Evolutionary conservation across 2,329 filamentous ascomycete genomes (phyloP).

Genomic region (Corniculantispora saksenae): DNA sequence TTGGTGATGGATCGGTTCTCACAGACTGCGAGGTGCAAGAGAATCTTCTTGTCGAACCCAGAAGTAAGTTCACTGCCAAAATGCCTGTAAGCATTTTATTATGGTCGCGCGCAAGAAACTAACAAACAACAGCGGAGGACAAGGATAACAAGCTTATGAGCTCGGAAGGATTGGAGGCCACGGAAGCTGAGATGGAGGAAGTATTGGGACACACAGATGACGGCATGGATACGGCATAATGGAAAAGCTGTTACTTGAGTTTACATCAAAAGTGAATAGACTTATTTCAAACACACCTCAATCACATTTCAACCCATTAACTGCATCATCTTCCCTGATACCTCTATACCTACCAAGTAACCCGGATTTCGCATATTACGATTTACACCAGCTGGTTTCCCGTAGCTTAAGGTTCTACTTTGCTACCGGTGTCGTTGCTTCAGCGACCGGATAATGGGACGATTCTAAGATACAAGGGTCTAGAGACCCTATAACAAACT

Average conservation of each 20-base stretch:
- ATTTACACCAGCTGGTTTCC: no score
- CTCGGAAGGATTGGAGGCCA: slow-evolving; percentile 65
- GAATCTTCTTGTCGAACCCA: slow-evolving; percentile 81
- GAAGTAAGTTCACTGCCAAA: slow-evolving; percentile 51
- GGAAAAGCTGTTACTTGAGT: neutral
- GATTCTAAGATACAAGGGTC: neutral
- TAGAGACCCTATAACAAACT: neutral
- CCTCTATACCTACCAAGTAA: no score
- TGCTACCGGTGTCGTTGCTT: neutral
- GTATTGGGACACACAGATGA: slow-evolving; percentile 47
- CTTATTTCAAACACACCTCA: neutral
- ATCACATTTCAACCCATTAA: no score
- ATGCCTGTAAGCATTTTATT: slow-evolving; percentile 6
- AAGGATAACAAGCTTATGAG: slow-evolving; percentile 69
- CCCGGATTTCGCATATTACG: no score
- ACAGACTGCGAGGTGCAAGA: slow-evolving; percentile 93
- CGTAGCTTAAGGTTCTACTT: no score
- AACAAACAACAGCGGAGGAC: slow-evolving; percentile 55
- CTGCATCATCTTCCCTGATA: no score
- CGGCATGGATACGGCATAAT: slow-evolving; percentile 8
- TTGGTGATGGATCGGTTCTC: slow-evolving; percentile 80
- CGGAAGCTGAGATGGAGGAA: slow-evolving; percentile 61
- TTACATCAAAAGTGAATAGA: neutral
- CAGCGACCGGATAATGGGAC: neutral
- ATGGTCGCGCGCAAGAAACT: slow-evolving; percentile 20